Conservation (phyloP, 1,284 basidiomycete genomes). For the Abortiporus biennis region DNA sequence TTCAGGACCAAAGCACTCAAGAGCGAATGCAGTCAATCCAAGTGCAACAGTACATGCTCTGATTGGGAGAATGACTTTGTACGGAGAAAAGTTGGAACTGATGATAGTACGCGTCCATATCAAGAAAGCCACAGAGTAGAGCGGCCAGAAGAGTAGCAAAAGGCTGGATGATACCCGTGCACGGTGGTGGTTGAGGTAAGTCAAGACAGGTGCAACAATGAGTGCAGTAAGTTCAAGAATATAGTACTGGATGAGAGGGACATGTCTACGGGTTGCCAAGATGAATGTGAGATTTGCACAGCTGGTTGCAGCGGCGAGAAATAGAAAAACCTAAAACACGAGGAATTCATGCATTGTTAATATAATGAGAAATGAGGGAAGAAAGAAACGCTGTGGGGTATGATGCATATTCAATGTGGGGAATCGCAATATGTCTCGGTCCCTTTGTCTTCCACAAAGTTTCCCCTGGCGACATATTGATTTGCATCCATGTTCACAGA, state of each 20-base stretch:
- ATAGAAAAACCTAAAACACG: constrained; percentile 36
- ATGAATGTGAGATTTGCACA: constrained; percentile 31
- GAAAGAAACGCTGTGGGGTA: constrained; percentile 1
- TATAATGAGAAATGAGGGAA: too few species aligned
- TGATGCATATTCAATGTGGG: not conserved
- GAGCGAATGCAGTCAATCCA: constrained; percentile 50
- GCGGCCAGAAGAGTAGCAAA: constrained; percentile 82
- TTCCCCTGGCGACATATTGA: too few species aligned
- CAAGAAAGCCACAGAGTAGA: constrained; percentile 47
- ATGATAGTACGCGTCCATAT: constrained; percentile 64
- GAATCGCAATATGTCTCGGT: too few species aligned
- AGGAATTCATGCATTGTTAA: not conserved
- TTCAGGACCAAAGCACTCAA: constrained; percentile 76
- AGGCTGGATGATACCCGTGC: constrained; percentile 71
- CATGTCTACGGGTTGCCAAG: constrained; percentile 29
- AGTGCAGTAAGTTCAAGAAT: constrained; percentile 54
- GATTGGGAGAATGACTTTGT: constrained; percentile 35
- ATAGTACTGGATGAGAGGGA: constrained; percentile 50
- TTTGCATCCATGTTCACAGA: too few species aligned
- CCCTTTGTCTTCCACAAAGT: too few species aligned
- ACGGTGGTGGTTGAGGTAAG: constrained; percentile 72
- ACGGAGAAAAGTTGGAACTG: constrained; percentile 19
- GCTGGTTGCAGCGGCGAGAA: constrained; percentile 35
- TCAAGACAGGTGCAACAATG: constrained; percentile 39
- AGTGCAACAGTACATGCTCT: constrained; percentile 42